A percentile compares a stretch with the other conserved stretches of the same genome.
These are phyloP conservation scores for Lentinula sp. DNA, from an alignment of 768 basidiomycete genomes.

Conservation along the genomic window DNA sequence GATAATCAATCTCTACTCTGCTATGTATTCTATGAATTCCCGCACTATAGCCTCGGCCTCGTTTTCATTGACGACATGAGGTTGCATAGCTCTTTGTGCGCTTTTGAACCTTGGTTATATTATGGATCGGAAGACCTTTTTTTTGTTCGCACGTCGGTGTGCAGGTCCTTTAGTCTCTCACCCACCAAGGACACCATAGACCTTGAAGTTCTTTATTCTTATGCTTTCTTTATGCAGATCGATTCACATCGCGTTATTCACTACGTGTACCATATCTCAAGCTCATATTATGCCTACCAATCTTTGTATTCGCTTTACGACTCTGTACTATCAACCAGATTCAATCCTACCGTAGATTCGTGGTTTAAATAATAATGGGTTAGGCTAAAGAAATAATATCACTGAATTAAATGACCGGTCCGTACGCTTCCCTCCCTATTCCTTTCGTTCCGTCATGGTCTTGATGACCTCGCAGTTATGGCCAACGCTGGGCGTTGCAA, in stretches of 20 bases:
- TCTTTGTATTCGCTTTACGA: background rate
- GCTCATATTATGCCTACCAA: background rate
- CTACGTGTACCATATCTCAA: background rate
- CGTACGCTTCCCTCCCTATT: background rate
- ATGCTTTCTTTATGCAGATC: background rate
- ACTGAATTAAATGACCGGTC: background rate
- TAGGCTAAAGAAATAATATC: background rate
- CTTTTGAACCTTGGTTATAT: background rate
- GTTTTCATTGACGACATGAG: background rate
- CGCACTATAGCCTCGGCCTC: background rate
- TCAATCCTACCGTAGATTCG: background rate
- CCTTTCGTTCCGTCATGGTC: background rate
- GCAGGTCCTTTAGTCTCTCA: background rate
- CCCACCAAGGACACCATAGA: background rate
- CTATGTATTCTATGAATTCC: background rate
- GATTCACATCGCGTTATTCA: background rate
- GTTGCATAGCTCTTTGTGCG: background rate
- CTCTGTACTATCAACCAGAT: background rate
- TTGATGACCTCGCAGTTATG: background rate
- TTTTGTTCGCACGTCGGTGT: background rate
- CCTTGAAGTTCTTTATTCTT: background rate
- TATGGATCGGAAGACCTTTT: background rate
- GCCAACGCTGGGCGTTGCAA: background rate
- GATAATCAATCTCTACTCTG: background rate
- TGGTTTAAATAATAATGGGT: background rate